phyloP scores from a whole-genome alignment of 495 filamentous ascomycete genomes.

The Hypoxylon intermedium region DNA sequence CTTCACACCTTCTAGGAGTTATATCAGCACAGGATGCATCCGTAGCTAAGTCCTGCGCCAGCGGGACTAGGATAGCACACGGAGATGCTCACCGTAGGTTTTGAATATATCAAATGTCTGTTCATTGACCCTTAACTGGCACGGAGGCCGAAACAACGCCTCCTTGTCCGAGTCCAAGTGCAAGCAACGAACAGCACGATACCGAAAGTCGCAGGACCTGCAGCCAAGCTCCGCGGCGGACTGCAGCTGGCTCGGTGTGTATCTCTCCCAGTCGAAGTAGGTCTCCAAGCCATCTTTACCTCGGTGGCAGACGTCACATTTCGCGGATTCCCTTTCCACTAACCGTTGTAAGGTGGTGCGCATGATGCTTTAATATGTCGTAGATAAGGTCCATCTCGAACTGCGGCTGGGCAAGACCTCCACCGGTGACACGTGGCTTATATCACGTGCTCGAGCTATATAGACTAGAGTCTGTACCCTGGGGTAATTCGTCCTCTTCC shows the following conservation, averaged over 20 bases:
- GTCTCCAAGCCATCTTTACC: background rate
- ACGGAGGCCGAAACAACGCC: background rate
- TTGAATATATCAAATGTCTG: background rate
- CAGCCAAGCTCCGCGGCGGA: background rate
- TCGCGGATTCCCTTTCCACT: background rate
- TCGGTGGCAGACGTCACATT: background rate
- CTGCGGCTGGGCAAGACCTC: background rate
- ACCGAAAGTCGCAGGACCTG: conserved; percentile 4
- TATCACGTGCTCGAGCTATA: background rate
- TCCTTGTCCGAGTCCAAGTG: background rate
- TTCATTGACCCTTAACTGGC: background rate
- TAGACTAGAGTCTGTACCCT: too few species aligned
- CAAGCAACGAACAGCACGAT: background rate
- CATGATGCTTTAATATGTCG: background rate
- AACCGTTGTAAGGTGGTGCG: background rate
- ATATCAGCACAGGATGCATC: background rate
- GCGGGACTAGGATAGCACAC: background rate
- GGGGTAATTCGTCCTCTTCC: too few species aligned
- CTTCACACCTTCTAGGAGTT: background rate
- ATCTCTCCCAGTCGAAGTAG: background rate
- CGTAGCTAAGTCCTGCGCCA: background rate
- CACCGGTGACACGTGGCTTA: background rate
- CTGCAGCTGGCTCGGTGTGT: background rate
- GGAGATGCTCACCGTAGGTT: background rate
- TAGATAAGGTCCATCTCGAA: background rate